Evolutionary conservation across 345 rosid species (phyloP).

Genomic region (Melaleuca quinquenervia): DNA sequence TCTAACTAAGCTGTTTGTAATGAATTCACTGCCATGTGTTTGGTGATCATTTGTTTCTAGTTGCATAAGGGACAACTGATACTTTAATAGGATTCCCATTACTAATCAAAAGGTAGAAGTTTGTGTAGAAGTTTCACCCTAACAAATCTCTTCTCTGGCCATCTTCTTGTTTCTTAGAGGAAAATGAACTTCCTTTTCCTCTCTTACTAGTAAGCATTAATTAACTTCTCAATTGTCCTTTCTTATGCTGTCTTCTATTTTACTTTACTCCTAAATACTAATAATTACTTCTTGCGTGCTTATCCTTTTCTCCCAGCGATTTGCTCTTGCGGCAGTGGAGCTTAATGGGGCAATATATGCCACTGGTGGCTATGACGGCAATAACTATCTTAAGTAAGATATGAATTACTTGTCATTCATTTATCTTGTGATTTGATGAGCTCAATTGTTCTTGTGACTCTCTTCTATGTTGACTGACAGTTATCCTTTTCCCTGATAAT

Average conservation of each 20-base stretch:
- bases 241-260: neutral
- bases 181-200: neutral
- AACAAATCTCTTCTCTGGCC: neutral
- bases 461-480: neutral
- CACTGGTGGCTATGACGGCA: slow-evolving; percentile 59
- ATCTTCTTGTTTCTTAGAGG: neutral
- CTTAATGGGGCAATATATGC: slow-evolving; percentile 57
- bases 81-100: neutral
- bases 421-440: neutral
- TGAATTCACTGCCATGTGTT: neutral
- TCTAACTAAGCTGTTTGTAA: neutral
- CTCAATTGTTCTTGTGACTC: neutral
- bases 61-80: neutral
- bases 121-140: neutral
- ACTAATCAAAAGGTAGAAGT: neutral
- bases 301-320: slow-evolving; percentile 36
- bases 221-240: neutral
- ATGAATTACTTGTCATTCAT: neutral
- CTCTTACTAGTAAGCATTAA: neutral
- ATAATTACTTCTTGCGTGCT: too few relatives aligned
- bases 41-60: neutral
- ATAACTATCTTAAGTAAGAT: slow-evolving; percentile 49
- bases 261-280: neutral
- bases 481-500: neutral
- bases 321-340: slow-evolving; percentile 61